Base-by-base conservation (phyloP, 192 early-diverging fungal genomes). In the Coemansia sp. region DNA sequence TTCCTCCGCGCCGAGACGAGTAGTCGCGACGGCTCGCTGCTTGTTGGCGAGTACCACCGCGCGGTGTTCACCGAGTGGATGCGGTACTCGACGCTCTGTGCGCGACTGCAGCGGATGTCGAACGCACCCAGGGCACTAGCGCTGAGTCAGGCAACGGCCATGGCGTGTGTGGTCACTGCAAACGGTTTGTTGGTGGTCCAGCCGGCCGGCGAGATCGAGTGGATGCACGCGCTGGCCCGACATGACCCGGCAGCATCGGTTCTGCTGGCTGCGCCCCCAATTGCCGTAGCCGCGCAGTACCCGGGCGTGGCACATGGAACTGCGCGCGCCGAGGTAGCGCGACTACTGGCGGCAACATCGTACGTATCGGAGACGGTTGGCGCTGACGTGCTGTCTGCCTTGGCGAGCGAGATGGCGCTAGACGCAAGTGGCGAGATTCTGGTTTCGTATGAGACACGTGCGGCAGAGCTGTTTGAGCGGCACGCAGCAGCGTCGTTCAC, bases 21-120 rank as follows among this genome's bases (percentile, higher is more conserved):
- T 52, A 47, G 45, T 21, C 57, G 62, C 18, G 61, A 54, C 9
- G 79, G 75, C 37, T 19, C 54, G 4, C 26, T 67, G 52, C 49
- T 64, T 23, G 67, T 70, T 1, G 70, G 62, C 61, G 74, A 67
- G 16, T 83, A 75, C 61, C 76, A 73, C 32, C 61, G 68, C 9
- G 68, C 76, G 32, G 18, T 78, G 48, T 81, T 72, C 40, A 79
- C 76, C 64, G 79, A 81, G 70, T 85, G 84, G 84, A 79, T 76
- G 84, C 84, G 84, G 48, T 81, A 75, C 44, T 61, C 76, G 13
- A 74, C 79, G 41, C 68, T 82, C 4, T 85, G 84, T 43, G 57
- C 70, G 23, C 84, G 76, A 4, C 52, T 81, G 54, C 84, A 85
- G 63, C 76, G 72, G 40, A 42, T 32, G 11, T 40, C 68, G 18